A percentile compares a stretch with the other conserved stretches of the same genome.
phyloP scores from a whole-genome alignment of 2,329 filamentous ascomycete genomes.

The Annulohypoxylon truncatum region DNA sequence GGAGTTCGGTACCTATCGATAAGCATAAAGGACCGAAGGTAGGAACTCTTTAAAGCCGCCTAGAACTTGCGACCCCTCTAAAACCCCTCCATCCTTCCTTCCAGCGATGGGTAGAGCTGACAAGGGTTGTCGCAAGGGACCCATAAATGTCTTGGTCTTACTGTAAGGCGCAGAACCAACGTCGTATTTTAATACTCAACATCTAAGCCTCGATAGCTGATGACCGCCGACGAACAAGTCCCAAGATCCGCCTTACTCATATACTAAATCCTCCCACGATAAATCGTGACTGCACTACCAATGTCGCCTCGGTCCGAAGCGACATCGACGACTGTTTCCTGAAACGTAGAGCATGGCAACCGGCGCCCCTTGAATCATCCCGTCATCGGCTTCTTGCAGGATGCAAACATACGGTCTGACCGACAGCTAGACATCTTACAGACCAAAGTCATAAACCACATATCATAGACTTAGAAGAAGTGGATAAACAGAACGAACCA shows the following conservation, averaged over 20 bases:
- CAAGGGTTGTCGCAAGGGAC: conserved; percentile 12
- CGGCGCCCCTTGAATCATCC: conserved; percentile 11
- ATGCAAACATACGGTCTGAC: neutral
- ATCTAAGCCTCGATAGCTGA: conserved; percentile 2
- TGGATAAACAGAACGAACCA: too few species aligned
- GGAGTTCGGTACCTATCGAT: conserved; percentile 20
- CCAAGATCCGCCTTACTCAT: conserved; percentile 32
- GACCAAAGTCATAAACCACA: neutral
- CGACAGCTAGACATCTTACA: neutral
- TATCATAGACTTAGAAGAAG: neutral
- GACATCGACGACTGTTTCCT: conserved; percentile 8
- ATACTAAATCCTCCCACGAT: conserved; percentile 18
- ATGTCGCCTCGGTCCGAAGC: neutral
- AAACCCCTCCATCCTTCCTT: neutral
- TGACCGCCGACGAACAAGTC: conserved; percentile 13
- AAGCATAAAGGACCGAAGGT: conserved; percentile 13
- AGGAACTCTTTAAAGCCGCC: conserved; percentile 1
- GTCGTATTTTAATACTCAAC: conserved; percentile 23
- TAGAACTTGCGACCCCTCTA: conserved; percentile 17
- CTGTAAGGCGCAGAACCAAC: conserved; percentile 31
- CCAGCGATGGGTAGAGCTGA: neutral
- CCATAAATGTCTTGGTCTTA: conserved; percentile 35
- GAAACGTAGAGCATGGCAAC: conserved; percentile 19
- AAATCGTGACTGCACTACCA: neutral
- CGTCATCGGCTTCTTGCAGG: conserved; percentile 2